Conservation (phyloP, 2,329 filamentous ascomycete species). For the Botrytis tulipae region DNA sequence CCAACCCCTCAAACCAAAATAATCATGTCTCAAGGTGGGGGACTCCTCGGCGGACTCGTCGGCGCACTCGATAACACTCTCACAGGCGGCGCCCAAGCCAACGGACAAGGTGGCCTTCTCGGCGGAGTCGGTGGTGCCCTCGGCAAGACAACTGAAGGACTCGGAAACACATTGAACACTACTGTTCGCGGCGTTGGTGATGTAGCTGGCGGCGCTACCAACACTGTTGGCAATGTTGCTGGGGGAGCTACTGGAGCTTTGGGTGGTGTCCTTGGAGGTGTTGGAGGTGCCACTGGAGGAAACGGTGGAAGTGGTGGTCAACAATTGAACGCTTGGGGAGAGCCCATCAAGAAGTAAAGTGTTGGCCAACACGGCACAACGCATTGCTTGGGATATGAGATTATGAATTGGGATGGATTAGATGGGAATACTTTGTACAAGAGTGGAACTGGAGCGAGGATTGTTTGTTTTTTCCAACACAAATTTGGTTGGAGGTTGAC, state of each 20-base stretch:
- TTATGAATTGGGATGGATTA: neutral
- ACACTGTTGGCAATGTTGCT: conserved; percentile 17
- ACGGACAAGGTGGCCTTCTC: conserved; percentile 43
- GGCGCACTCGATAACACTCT: conserved; percentile 42
- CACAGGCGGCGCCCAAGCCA: conserved; percentile 42
- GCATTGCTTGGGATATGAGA: neutral
- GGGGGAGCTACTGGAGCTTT: conserved; percentile 8
- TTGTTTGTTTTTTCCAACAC: neutral
- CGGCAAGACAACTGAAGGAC: conserved; percentile 41
- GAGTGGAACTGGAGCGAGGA: neutral
- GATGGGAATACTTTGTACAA: neutral
- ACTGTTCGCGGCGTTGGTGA: conserved; percentile 39
- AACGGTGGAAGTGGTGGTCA: conserved; percentile 16
- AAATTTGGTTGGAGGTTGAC: neutral
- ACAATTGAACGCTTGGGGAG: conserved; percentile 27
- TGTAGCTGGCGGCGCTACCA: conserved; percentile 35
- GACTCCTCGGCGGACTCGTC: conserved; percentile 27
- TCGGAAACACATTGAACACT: conserved; percentile 38
- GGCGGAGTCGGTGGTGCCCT: conserved; percentile 38
- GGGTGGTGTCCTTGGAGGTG: conserved; percentile 22
- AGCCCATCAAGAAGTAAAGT: conserved; percentile 14
- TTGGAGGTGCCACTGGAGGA: conserved; percentile 23
- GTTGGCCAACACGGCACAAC: neutral
- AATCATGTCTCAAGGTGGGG: conserved; percentile 20
- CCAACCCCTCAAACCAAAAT: neutral